Percentiles rank a stretch among this genome's conserved stretches.
Conservation (phyloP, 2,329 filamentous ascomycete species). For the Onygenales sp. region DNA sequence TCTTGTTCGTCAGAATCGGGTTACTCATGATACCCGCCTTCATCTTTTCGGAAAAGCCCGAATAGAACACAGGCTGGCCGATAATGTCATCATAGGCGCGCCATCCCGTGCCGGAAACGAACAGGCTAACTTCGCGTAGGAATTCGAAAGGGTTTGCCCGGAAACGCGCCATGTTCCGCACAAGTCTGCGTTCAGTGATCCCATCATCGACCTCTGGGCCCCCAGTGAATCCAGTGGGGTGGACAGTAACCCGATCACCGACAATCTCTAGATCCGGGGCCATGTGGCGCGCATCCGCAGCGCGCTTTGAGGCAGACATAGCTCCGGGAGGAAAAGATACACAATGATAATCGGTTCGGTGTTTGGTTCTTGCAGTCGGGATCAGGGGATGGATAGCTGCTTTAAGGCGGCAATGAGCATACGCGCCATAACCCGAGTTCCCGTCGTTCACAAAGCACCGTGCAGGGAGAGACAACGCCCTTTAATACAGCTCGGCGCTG, state of each 20-base stretch:
- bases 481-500: neutral
- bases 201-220: conserved; percentile 34
- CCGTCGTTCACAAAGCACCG: neutral
- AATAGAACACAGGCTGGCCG: conserved; percentile 87
- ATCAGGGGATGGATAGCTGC: neutral
- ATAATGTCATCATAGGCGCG: conserved; percentile 84
- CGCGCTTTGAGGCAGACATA: conserved; percentile 22
- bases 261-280: conserved; percentile 71
- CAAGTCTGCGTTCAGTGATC: conserved; percentile 39
- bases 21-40: conserved; percentile 67
- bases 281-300: conserved; percentile 18
- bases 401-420: neutral
- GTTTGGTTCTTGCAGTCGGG: neutral
- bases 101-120: conserved; percentile 91
- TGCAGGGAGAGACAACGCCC: neutral
- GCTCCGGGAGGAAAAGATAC: no score
- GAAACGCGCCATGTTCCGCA: conserved; percentile 77
- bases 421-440: neutral
- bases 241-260: conserved; percentile 63
- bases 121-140: conserved; percentile 83
- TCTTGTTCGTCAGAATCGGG: conserved; percentile 63
- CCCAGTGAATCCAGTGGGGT: conserved; percentile 54
- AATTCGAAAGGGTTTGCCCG: conserved; percentile 66
- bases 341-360: no score
- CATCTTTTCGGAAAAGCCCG: conserved; percentile 86